Percentiles rank a stretch among this genome's conserved stretches.
phyloP scores from a whole-genome alignment of 192 early-diverging fungal genomes.

The Ramicandelaber brevisporus region DNA sequence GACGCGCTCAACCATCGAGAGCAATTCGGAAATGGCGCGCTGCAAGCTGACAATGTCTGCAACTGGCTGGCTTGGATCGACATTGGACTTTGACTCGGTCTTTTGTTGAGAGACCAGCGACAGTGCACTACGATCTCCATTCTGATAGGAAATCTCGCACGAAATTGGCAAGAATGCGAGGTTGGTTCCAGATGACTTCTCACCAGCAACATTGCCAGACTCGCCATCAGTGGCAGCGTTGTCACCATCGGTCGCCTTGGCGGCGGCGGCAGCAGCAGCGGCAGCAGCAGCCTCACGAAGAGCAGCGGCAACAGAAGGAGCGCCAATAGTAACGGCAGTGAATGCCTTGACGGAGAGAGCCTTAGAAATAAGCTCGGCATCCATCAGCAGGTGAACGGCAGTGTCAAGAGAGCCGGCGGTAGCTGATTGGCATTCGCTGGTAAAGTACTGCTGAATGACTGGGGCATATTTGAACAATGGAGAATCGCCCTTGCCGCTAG shows the following conservation, averaged over 20 bases:
- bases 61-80: conserved; percentile 26
- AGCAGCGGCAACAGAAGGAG: conserved; percentile 42
- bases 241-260: too few relatives aligned
- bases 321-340: conserved; percentile 26
- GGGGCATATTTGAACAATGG: conserved; percentile 37
- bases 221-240: too few relatives aligned
- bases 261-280: too few relatives aligned
- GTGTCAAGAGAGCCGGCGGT: conserved; percentile 24
- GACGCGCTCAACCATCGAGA: conserved; percentile 63
- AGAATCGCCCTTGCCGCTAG: conserved; percentile 21
- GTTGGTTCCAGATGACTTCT: too few relatives aligned
- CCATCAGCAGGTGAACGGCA: conserved; percentile 71
- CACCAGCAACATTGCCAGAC: too few relatives aligned
- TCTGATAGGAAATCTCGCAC: conserved; percentile 69
- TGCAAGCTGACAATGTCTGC: conserved; percentile 87
- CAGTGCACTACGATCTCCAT: conserved; percentile 63
- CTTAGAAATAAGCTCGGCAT: conserved; percentile 48
- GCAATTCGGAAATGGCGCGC: conserved; percentile 42
- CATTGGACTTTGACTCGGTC: conserved; percentile 13
- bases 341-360: conserved; percentile 47
- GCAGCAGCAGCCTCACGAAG: too few relatives aligned
- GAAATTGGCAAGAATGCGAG: conserved; percentile 73
- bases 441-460: conserved; percentile 55
- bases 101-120: conserved; percentile 5
- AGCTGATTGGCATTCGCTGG: conserved; percentile 51